Evolutionary conservation across 768 basidiomycete genomes (phyloP).

Genomic region (Suillus tomentosus): DNA sequence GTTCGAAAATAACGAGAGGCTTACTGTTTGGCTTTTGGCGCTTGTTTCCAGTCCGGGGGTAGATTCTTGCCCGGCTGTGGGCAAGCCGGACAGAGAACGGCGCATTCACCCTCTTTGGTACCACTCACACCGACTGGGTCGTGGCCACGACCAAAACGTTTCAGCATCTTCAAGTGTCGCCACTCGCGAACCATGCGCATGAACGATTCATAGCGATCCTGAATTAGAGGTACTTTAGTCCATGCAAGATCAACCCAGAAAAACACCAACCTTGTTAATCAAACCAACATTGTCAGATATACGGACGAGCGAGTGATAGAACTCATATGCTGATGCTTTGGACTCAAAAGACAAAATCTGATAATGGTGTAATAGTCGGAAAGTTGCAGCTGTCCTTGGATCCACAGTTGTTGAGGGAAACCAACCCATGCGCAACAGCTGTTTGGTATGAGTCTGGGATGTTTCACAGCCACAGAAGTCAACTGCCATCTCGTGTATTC

Average conservation of each 20-base stretch:
- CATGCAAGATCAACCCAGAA: neutral
- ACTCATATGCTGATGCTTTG: constrained; percentile 31
- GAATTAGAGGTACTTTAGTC: neutral
- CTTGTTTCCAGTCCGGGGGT: constrained; percentile 8
- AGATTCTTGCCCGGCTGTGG: constrained; percentile 15
- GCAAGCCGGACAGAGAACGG: constrained; percentile 8
- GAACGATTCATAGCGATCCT: constrained; percentile 23
- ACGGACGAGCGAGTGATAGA: constrained; percentile 25
- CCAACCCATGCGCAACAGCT: constrained; percentile 16
- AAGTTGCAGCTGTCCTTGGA: neutral
- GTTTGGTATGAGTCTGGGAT: constrained; percentile 11
- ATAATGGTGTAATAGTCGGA: constrained; percentile 24
- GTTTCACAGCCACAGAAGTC: constrained; percentile 18
- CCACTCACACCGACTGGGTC: neutral
- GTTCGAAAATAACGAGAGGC: neutral
- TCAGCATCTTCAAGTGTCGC: constrained; percentile 21
- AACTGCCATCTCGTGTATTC: constrained; percentile 23
- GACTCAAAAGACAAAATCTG: constrained; percentile 33
- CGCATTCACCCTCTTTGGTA: constrained; percentile 6
- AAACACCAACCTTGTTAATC: neutral
- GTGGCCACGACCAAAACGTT: constrained; percentile 12
- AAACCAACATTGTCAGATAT: constrained; percentile 30
- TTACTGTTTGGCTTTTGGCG: neutral
- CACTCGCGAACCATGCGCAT: constrained; percentile 22
- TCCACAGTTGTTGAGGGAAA: constrained; percentile 13